phyloP scores from a whole-genome alignment of 2,329 filamentous ascomycete genomes.

The Beauveria sp. region DNA sequence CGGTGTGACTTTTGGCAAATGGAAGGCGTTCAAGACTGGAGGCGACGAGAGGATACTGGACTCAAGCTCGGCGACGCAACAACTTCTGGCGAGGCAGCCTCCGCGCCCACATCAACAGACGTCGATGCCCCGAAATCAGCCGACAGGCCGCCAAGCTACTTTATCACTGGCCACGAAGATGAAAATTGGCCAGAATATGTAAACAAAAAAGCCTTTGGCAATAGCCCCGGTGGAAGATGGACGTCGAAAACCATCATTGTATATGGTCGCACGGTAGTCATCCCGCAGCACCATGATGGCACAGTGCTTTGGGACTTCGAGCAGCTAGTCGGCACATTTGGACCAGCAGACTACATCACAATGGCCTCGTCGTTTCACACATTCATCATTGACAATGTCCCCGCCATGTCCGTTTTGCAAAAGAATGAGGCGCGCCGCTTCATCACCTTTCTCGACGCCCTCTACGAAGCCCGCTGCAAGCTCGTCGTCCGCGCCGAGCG shows the following conservation, averaged over 20 bases:
- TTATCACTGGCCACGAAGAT: constrained; percentile 20
- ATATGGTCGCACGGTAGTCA: constrained; percentile 56
- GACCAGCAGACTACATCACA: constrained; percentile 76
- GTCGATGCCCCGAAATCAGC: constrained; percentile 16
- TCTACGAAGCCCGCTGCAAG: constrained; percentile 77
- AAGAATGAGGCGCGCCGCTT: constrained; percentile 78
- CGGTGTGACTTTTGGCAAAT: constrained; percentile 81
- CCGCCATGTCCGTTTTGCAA: constrained; percentile 55
- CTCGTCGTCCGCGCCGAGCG: constrained; percentile 60
- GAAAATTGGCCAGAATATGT: constrained; percentile 22
- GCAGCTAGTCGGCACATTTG: constrained; percentile 60
- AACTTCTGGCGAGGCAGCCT: not conserved
- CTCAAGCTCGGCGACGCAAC: not conserved
- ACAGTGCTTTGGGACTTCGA: constrained; percentile 59
- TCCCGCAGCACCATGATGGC: constrained; percentile 51
- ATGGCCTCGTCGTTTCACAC: constrained; percentile 75
- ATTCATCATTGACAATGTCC: constrained; percentile 63
- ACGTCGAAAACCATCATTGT: constrained; percentile 36
- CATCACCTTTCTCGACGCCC: constrained; percentile 71
- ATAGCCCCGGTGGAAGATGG: constrained; percentile 28
- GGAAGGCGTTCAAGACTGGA: constrained; percentile 66
- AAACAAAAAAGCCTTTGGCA: constrained; percentile 18
- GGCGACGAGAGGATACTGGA: constrained; percentile 42
- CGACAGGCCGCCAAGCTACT: constrained; percentile 24
- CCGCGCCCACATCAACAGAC: not conserved